Evolutionary conservation across 2,329 filamentous ascomycete genomes (phyloP), one percentile per base, ranked within the genome.

Genomic region (Cladosporium sp.): DNA sequence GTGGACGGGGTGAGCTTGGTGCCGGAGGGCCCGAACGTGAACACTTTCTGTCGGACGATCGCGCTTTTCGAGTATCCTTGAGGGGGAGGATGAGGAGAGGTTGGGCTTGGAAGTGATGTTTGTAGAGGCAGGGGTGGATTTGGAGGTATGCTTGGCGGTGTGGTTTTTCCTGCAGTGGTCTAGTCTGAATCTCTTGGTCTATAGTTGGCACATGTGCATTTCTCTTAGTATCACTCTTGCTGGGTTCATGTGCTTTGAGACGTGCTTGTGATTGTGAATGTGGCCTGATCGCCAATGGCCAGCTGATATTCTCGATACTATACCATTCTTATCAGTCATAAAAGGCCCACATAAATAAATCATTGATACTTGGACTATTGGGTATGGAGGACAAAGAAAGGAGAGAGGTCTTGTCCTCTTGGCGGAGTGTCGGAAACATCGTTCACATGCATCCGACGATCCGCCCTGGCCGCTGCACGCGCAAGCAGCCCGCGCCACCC

Each of bases 31-130:
- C 57, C 69, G 50, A 74, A 73, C 58, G 57, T 49, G 46, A 74
- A 74, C 65, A 60, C 62, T 14, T 73, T 75, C 49, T 68, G 67
- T 49, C 61, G 72, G 58, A 73, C 70, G 7, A 66, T 74, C 37
- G 72, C 71, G 44, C 50, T 74, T n/a, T 74, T 75, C 67, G 72
- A 75, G 66, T 75, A 72, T 68, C 72, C 72, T 65, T 74, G 46
- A 62, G n/a, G 7, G 16, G 18, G 29, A 21, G 18, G 40, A 40
- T 31, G 35, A 5, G 33, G 33, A 35, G 50, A 3, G 6, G 12
- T 31, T 53, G 21, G 4, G 18, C 23, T 49, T 49, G n/a, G n/a
- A 4, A 21, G 31, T 46, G 21, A 28, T 23, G 49, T 16, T 52
- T 21, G 16, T 21, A 21, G 7, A 46, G 23, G 23, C 14, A 29